Conservation (phyloP, 768 basidiomycete species). For the Artomyces pyxidatus region DNA sequence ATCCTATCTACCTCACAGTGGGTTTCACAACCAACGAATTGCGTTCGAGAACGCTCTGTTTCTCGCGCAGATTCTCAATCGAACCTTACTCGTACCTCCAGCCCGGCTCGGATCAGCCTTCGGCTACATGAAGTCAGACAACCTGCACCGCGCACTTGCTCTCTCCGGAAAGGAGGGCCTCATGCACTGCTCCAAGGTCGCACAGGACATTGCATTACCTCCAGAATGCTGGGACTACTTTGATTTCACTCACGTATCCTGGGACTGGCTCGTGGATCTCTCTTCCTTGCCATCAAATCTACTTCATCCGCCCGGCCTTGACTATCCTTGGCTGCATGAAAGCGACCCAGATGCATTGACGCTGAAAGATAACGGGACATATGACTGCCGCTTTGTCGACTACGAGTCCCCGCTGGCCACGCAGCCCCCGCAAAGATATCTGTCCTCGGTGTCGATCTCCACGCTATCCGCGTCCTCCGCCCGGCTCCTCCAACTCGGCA, state of each 20-base stretch:
- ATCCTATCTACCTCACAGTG: conserved; percentile 76
- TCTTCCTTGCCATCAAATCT: conserved; percentile 29
- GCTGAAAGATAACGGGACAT: conserved; percentile 47
- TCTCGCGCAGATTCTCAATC: conserved; percentile 60
- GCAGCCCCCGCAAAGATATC: conserved; percentile 28
- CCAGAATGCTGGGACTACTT: conserved; percentile 53
- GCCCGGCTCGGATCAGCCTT: conserved; percentile 57
- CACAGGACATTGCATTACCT: conserved; percentile 28
- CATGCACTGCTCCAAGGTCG: conserved; percentile 39
- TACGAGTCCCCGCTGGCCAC: conserved; percentile 6
- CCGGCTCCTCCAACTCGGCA: conserved; percentile 61
- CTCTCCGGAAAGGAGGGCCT: conserved; percentile 42
- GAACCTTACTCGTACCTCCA: conserved; percentile 75
- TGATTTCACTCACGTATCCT: conserved; percentile 56
- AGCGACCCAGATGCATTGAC: conserved; percentile 39
- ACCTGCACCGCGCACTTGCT: conserved; percentile 31
- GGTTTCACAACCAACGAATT: conserved; percentile 83
- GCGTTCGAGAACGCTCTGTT: conserved; percentile 78
- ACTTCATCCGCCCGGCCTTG: conserved; percentile 42
- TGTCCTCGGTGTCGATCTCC: conserved; percentile 33
- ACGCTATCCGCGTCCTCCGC: conserved; percentile 32
- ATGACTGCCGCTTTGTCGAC: conserved; percentile 57
- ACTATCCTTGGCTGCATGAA: conserved; percentile 37
- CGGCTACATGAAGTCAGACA: conserved; percentile 48
- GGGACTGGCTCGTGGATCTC: conserved; percentile 64